Base-by-base conservation (phyloP, 2,329 filamentous ascomycete species). In the Paraphoma chrysanthemicola region DNA sequence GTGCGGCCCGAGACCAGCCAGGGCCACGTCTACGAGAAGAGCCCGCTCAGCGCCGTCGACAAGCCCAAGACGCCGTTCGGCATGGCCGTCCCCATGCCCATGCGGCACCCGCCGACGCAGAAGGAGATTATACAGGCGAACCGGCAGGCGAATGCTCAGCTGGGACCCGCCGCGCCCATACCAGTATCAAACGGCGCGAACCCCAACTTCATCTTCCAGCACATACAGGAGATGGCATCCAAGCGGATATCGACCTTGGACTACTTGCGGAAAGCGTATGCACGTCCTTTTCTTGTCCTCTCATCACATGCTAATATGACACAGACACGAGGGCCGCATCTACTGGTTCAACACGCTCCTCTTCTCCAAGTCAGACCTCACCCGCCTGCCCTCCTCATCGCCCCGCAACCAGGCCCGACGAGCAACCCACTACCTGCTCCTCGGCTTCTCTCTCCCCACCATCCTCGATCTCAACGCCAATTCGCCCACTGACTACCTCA, bases 281-380 rank as follows among this genome's bases (percentile, higher is more conserved):
- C 48, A 18, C 53, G 47, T 57, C 33, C 54, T 41, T 45, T 38
- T 16, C n/a, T 43, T 16, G 49, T 55, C 12, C 10, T 42, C 1
- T 43, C 29, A 45, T 28, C 30, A 18, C n/a, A 41, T 38, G 18
- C 61, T 67, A 54, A 69, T 54, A 12, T 2, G 39, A 1, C n/a
- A 49, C 73, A 96, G 92, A 29, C 93, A 99, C 73, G 93, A 97
- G 79, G 93, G 94, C 58, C 89, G 92, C 56, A 88, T 97, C 42
- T 98, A 96, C 81, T 98, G 95, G 93, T 97, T 98, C 83, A 97
- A 97, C 79, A 97, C 95, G 0, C 87, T 97, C 58, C 90, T 96
- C 71, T 97, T 97, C 78, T 91, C 93, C 63, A 90, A 92, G 69
- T 78, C 86, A 30, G 92, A 97, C 76, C 84, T 98, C 33, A 81